These are phyloP conservation scores for Artemisia princeps DNA, from an alignment of 140 eudicot species.

Conservation along the genomic window DNA sequence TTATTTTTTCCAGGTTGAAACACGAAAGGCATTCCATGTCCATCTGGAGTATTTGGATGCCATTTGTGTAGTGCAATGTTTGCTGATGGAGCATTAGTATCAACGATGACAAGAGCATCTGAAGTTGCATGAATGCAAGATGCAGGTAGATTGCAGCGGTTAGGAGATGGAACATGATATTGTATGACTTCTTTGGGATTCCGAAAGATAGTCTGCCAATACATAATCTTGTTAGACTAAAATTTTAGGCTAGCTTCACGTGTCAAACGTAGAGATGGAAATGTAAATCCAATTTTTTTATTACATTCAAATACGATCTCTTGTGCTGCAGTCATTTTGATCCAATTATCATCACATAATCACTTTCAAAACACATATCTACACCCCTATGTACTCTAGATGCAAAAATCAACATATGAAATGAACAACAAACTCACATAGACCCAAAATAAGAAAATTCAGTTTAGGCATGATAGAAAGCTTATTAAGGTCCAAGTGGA, in stretches of 20 bases:
- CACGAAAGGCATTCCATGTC: constrained; percentile 70
- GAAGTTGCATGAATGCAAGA: constrained; percentile 80
- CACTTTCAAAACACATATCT: too few species aligned
- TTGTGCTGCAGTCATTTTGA: too few species aligned
- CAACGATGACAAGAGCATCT: constrained; percentile 71
- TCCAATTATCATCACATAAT: too few species aligned
- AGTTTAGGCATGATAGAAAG: too few species aligned
- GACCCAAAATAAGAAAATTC: too few species aligned
- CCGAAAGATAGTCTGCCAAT: constrained; percentile 69
- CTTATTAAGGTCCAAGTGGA: too few species aligned
- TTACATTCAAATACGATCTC: too few species aligned
- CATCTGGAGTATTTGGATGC: constrained; percentile 99
- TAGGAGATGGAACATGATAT: constrained; percentile 60
- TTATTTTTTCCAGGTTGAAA: constrained; percentile 73
- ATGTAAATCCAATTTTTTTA: too few species aligned
- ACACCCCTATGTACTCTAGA: too few species aligned
- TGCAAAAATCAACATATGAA: too few species aligned
- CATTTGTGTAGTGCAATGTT: constrained; percentile 87
- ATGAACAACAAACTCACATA: too few species aligned
- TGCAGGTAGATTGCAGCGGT: constrained; percentile 91
- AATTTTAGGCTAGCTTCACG: neutral
- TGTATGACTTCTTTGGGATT: constrained; percentile 75
- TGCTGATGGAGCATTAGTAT: constrained; percentile 73
- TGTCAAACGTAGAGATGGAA: neutral
- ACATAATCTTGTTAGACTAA: neutral